Percentiles rank a stretch among this genome's conserved stretches.
Evolutionary conservation across 2,329 filamentous ascomycete genomes (phyloP).

Genomic region (Dichotomopilus funicola): DNA sequence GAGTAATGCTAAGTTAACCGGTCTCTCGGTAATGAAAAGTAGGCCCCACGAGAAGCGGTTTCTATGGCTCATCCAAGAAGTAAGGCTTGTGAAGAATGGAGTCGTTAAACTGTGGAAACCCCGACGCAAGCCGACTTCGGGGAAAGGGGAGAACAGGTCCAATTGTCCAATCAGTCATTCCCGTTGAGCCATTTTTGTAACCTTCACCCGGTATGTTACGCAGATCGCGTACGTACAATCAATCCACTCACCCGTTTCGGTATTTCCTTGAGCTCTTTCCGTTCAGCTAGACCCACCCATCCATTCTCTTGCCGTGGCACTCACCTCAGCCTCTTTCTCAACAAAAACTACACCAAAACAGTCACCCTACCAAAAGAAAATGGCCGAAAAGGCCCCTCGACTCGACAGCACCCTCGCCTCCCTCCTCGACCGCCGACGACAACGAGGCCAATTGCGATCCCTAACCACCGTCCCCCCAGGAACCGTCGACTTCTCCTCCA

Average conservation of each 20-base stretch:
- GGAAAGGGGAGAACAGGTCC: background rate
- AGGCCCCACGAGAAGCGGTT: background rate
- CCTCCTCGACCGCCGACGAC: background rate
- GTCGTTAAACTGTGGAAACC: background rate
- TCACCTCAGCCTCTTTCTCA: background rate
- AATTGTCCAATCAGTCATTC: background rate
- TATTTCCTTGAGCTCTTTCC: too few species aligned
- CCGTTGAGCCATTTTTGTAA: background rate
- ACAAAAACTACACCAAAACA: too few species aligned
- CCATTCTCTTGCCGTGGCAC: background rate
- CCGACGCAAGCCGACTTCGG: background rate
- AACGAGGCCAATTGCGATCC: conserved; percentile 1
- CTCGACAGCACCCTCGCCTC: background rate
- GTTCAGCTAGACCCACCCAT: too few species aligned
- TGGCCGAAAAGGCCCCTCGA: background rate
- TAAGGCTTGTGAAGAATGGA: background rate
- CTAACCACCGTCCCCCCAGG: conserved; percentile 53
- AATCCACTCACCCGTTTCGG: too few species aligned
- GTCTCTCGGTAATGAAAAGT: too few species aligned
- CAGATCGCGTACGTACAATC: too few species aligned
- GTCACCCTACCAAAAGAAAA: background rate
- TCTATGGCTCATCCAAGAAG: background rate
- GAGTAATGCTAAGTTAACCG: too few species aligned
- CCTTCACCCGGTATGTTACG: too few species aligned
- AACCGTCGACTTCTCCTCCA: conserved; percentile 69